Evolutionary conservation across 176 grass and related monocot genomes (phyloP), one percentile per base, ranked within the genome.

Genomic region (Eragrostis curvula): DNA sequence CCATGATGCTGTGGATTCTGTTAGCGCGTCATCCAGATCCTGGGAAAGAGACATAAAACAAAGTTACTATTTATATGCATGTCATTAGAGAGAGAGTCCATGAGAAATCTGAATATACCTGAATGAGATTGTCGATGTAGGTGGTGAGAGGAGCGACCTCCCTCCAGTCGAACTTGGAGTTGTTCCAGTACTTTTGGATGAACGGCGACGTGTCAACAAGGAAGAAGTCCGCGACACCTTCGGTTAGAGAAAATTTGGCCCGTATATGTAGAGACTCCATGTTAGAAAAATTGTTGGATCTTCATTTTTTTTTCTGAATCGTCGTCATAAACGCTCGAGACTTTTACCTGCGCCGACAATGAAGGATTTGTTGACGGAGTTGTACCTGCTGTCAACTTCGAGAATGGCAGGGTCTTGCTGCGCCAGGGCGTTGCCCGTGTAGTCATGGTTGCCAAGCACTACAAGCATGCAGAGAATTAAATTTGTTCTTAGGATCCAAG

Each of bases 91-190:
- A 51, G 49, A 51, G 49, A 51, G 16, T 52, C 16, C 17, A 49
- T 49, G 48, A 50, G 13, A 50, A 6, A 17, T 39, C 9, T 36
- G 32, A 3, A 7, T 3, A 8, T 68, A 90, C 93, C 64, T 80
- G 66, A 59, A 95, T 66, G 17, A 95, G 88, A 41, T 57, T 77
- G 0, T 79, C 67, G 41, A 98, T 75, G 62, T 93, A 98, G n/a
- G 80, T 86, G 60, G 91, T 88, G 1, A 90, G 96, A 73, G 96
- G 90, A 62, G 92, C 47, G 5, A 98, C 88, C 20, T 91, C 67
- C 25, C 96, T 91, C 96, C 96, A 98, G 59, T 98, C 96, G 53
- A 82, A 98, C 58, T 88, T 85, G 60, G 88, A 91, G 49, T 88
- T 61, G 24, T 81, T 93, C 96, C 92, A 98, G 44, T 98, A 98